Conservation (phyloP, 1,284 basidiomycete species). For the Malassezia vespertilionis region DNA sequence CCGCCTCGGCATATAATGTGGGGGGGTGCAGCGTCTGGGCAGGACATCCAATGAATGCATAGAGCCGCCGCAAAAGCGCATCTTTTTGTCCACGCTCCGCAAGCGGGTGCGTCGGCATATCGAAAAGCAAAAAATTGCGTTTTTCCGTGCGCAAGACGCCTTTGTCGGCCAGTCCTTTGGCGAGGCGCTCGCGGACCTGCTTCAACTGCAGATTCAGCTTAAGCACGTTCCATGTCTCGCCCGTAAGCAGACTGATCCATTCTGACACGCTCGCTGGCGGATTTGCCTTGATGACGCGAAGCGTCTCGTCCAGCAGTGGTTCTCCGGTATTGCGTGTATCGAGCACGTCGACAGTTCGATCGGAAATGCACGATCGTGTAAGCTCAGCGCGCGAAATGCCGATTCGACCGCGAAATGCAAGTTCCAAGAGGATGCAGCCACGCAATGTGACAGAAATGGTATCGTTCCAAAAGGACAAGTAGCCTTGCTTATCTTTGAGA, state of each 20-base stretch:
- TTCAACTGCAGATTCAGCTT: constrained; percentile 45
- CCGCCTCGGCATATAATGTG: constrained; percentile 31
- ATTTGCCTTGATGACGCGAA: constrained; percentile 38
- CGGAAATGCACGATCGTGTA: too few relatives aligned
- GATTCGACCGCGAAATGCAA: constrained; percentile 38
- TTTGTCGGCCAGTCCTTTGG: constrained; percentile 46
- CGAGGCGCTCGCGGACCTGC: constrained; percentile 44
- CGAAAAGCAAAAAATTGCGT: constrained; percentile 45
- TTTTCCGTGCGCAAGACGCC: constrained; percentile 46
- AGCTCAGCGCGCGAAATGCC: constrained; percentile 23
- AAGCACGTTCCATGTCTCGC: constrained; percentile 47
- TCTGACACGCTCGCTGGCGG: constrained; percentile 34
- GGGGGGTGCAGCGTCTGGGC: constrained; percentile 26
- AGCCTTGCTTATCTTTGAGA: constrained; percentile 62
- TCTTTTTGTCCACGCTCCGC: constrained; percentile 40
- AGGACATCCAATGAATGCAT: constrained; percentile 29
- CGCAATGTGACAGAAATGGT: constrained; percentile 45
- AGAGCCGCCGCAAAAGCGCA: constrained; percentile 36
- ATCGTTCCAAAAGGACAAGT: constrained; percentile 48
- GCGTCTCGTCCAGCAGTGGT: constrained; percentile 41
- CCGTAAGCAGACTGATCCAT: constrained; percentile 45
- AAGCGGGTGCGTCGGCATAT: constrained; percentile 47
- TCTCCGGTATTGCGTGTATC: constrained; percentile 40
- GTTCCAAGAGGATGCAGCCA: constrained; percentile 43
- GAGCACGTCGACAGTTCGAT: constrained; percentile 38